Evolutionary conservation across 129 eudicot genomes (phyloP).

Genomic region (Pseudognaphalium luteoalbum): DNA sequence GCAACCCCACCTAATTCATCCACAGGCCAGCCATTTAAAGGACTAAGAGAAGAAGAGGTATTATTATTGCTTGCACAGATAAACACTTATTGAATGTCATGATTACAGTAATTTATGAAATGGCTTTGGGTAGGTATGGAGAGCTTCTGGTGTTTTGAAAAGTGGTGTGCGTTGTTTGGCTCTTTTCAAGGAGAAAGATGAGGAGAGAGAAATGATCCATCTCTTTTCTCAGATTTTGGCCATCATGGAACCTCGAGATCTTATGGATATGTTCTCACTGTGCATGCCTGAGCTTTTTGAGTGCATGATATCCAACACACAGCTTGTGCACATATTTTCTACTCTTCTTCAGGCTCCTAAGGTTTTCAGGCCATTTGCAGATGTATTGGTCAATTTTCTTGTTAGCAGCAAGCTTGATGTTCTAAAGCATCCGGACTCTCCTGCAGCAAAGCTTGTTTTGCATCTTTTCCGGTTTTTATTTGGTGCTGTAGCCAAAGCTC

Average conservation of each 20-base stretch:
- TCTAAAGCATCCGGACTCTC: constrained; percentile 89
- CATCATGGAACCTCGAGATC: constrained; percentile 96
- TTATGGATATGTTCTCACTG: constrained; percentile 96
- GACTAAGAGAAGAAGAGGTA: constrained; percentile 99
- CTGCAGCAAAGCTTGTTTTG: constrained; percentile 90
- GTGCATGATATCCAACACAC: constrained; percentile 95
- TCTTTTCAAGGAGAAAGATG: constrained; percentile 90
- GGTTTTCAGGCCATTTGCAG: constrained; percentile 92
- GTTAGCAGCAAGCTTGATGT: constrained; percentile 99
- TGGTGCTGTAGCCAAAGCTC: constrained; percentile 88
- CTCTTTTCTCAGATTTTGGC: constrained; percentile 90
- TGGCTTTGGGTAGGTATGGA: constrained; percentile 64
- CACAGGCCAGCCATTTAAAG: constrained; percentile 69
- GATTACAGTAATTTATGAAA: constrained; percentile 20
- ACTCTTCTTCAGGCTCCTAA: constrained; percentile 80
- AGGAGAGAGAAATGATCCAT: constrained; percentile 90
- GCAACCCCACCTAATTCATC: constrained; percentile 61
- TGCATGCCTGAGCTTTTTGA: constrained; percentile 99
- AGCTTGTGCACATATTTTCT: constrained; percentile 89
- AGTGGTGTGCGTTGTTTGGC: constrained; percentile 98
- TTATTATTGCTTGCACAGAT: constrained; percentile 1
- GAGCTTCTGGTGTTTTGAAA: constrained; percentile 92
- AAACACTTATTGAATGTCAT: constrained; percentile 13
- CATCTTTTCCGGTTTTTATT: constrained; percentile 87
- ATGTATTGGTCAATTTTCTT: constrained; percentile 90